Evolutionary conservation across 352 stramenopile genomes (phyloP).

Genomic region (Elongisporangium anandrum): DNA sequence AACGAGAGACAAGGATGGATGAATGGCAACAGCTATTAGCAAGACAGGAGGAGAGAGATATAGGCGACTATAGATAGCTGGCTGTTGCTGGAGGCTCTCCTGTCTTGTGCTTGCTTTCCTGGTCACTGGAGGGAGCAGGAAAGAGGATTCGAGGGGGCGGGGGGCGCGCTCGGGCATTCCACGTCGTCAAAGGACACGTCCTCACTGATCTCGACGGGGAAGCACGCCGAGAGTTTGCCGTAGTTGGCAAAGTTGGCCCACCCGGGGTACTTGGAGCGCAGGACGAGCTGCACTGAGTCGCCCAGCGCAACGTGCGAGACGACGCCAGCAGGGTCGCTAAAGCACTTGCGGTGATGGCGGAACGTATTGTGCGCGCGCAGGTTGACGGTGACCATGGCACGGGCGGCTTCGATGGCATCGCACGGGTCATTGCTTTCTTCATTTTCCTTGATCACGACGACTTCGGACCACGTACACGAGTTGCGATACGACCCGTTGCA

Average conservation of each 20-base stretch:
- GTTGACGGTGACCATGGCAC: constrained; percentile 37
- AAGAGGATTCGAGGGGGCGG: constrained; percentile 4
- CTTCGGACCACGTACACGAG: constrained; percentile 63
- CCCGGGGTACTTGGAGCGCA: constrained; percentile 54
- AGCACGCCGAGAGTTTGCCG: constrained; percentile 37
- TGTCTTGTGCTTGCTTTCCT: not conserved
- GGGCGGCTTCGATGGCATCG: constrained; percentile 16
- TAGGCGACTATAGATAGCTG: not conserved
- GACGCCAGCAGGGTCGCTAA: constrained; percentile 22
- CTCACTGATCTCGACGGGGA: constrained; percentile 45
- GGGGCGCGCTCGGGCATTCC: constrained; percentile 25
- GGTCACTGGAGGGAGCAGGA: constrained; percentile 23
- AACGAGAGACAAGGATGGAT: not conserved
- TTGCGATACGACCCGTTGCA: constrained; percentile 52
- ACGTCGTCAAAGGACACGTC: constrained; percentile 35
- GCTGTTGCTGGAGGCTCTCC: not conserved
- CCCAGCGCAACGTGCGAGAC: constrained; percentile 35
- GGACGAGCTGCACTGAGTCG: constrained; percentile 41
- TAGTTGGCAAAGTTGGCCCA: constrained; percentile 66
- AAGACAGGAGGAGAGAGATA: not conserved
- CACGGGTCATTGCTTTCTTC: not conserved
- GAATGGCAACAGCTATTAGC: not conserved
- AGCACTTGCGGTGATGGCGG: constrained; percentile 59
- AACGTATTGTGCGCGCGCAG: constrained; percentile 36
- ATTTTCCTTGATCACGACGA: constrained; percentile 32